Conservation (phyloP, 2,329 filamentous ascomycete species). For the Beauveria scarabaeidicola region DNA sequence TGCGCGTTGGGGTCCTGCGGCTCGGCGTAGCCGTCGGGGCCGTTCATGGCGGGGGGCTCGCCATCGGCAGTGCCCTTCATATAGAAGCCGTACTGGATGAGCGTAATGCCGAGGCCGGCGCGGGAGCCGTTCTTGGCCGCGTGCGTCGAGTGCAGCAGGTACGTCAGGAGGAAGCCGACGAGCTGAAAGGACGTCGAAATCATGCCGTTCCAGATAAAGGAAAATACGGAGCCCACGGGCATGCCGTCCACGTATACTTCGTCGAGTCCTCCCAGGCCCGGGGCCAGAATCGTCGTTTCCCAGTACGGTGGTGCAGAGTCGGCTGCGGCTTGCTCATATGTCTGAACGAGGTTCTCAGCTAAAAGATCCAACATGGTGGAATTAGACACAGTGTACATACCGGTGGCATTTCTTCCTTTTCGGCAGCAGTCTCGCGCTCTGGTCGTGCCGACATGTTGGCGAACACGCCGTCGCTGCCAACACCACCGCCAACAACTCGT, state of each 20-base stretch:
- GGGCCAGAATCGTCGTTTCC: conserved; percentile 96
- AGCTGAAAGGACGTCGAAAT: conserved; percentile 97
- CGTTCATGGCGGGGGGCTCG: conserved; percentile 35
- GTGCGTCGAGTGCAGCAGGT: conserved; percentile 94
- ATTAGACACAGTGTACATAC: conserved; percentile 46
- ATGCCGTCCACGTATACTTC: conserved; percentile 97
- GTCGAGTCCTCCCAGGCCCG: conserved; percentile 79
- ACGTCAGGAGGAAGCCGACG: conserved; percentile 94
- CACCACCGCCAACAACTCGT: conserved; percentile 58
- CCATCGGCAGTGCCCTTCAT: conserved; percentile 61
- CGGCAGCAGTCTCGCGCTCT: conserved; percentile 57
- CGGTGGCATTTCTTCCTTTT: conserved; percentile 83
- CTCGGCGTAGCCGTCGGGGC: conserved; percentile 52
- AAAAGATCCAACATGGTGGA: neutral
- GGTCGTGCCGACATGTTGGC: conserved; percentile 91
- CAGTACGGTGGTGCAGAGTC: conserved; percentile 96
- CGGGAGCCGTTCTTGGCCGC: conserved; percentile 96
- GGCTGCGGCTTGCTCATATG: conserved; percentile 95
- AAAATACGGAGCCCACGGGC: conserved; percentile 80
- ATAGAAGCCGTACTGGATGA: conserved; percentile 94
- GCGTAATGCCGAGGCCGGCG: conserved; percentile 85
- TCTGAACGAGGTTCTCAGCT: conserved; percentile 41
- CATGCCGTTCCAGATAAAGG: conserved; percentile 87
- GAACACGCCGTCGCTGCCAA: conserved; percentile 90
- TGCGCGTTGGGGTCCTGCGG: conserved; percentile 86